Conservation (phyloP, 73 alveolate species). For the Breviolum minutum region DNA sequence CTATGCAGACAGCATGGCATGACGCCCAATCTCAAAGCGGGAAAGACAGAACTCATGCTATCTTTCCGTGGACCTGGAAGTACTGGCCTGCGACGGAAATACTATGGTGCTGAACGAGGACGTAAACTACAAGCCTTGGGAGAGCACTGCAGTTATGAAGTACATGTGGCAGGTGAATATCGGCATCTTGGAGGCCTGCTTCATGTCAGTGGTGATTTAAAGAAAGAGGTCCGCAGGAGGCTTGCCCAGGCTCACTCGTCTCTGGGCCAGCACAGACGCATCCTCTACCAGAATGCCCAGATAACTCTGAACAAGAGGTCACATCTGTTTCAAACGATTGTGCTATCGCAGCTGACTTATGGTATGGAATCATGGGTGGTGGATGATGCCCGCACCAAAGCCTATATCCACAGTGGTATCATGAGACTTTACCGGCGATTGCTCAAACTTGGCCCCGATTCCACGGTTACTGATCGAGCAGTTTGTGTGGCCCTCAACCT, state of each 20-base stretch:
- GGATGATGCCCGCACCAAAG: background rate
- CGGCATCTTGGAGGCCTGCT: background rate
- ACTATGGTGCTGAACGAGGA: background rate
- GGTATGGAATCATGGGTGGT: background rate
- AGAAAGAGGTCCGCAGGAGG: background rate
- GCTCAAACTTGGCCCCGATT: background rate
- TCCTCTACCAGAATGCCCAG: background rate
- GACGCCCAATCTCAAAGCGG: background rate
- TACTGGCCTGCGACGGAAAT: background rate
- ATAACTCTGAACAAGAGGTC: background rate
- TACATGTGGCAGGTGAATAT: background rate
- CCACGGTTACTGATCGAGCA: background rate
- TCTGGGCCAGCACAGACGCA: background rate
- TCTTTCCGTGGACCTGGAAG: background rate
- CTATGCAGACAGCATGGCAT: background rate
- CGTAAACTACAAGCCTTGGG: background rate
- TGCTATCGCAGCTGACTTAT: no score
- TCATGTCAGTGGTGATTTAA: background rate
- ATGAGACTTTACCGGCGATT: background rate
- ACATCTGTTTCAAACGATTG: background rate
- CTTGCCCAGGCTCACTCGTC: background rate
- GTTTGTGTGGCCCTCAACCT: background rate
- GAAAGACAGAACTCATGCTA: background rate
- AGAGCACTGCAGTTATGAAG: background rate
- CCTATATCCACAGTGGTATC: background rate